Evolutionary conservation across 2,329 filamentous ascomycete genomes (phyloP).

Genomic region (Raffaelea albimanens): DNA sequence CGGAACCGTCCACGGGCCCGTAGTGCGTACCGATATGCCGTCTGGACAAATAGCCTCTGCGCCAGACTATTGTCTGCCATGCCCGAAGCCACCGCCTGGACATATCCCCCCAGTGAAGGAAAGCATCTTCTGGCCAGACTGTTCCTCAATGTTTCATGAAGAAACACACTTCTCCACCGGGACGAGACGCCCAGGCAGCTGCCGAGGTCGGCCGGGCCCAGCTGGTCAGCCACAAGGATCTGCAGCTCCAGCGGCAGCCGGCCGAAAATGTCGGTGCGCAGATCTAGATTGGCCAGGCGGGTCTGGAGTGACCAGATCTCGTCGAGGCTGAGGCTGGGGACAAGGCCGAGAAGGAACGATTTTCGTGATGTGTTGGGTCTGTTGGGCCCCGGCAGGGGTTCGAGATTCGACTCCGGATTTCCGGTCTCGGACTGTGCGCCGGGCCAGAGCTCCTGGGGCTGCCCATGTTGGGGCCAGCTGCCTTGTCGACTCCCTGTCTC

Average conservation of each 20-base stretch:
- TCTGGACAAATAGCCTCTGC: slow-evolving; percentile 3
- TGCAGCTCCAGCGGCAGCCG: slow-evolving; percentile 13
- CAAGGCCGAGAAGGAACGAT: slow-evolving; percentile 5
- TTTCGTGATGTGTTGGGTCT: slow-evolving; percentile 3
- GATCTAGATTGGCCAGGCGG: slow-evolving; percentile 7
- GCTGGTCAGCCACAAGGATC: slow-evolving; percentile 7
- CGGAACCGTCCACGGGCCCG: slow-evolving; percentile 7
- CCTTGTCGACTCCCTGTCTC: too few species aligned
- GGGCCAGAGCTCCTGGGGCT: too few species aligned
- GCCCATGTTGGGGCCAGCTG: too few species aligned
- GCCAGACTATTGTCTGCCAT: too few species aligned
- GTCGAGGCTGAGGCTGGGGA: slow-evolving; percentile 7
- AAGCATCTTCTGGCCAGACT: slow-evolving; percentile 7
- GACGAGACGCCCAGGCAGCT: slow-evolving; percentile 11
- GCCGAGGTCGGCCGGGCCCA: slow-evolving; percentile 11
- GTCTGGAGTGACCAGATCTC: slow-evolving; percentile 13
- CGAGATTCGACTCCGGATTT: too few species aligned
- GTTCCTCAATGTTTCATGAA: slow-evolving; percentile 3
- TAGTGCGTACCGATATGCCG: slow-evolving; percentile 4
- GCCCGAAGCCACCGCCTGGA: slow-evolving; percentile 2
- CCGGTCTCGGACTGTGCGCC: too few species aligned
- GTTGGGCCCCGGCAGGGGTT: too few species aligned
- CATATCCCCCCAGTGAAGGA: slow-evolving; percentile 10
- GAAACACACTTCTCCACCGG: slow-evolving; percentile 7
- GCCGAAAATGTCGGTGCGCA: slow-evolving; percentile 11